Evolutionary conservation across 176 grass and related monocot genomes (phyloP), one percentile per base, ranked within the genome.

Genomic region (Oryza coarctata): DNA sequence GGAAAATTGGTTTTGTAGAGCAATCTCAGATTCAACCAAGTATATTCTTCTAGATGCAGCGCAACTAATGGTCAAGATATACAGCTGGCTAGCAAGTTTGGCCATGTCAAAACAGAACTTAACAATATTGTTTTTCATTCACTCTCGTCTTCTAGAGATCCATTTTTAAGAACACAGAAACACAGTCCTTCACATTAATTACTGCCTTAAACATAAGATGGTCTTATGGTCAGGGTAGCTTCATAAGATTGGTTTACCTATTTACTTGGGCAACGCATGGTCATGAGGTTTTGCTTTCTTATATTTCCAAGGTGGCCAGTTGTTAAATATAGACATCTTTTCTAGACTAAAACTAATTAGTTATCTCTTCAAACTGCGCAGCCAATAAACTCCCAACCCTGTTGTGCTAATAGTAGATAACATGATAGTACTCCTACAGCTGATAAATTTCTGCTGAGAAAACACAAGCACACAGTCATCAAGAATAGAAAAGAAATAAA

Each of bases 11-110:
- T n/a, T n/a, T n/a, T n/a, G n/a, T n/a, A n/a, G n/a, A n/a, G n/a
- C n/a, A n/a, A n/a, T n/a, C n/a, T 68, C 12, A 22, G 86, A 89
- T 67, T 58, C 38, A 45, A 26, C 35, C 15, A 44, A 84, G 8
- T 67, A 76, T 50, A 70, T 28, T 69, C 22, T 75, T 62, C 47
- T 27, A 44, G 4, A 79, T 65, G 41, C n/a, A n/a, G n/a, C n/a
- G 13, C 38, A 36, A 7, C 55, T 34, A 25, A 70, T 61, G 12
- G 26, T 68, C 49, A 76, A n/a, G 31, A 75, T 57, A 10, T 26
- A 68, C 6, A 14, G 38, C 15, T 33, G 64, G 17, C 27, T 70
- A 47, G 34, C 7, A n/a, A n/a, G n/a, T 77, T 44, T 43, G 22
- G 8, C 12, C 34, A 58, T 58, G 52, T 58, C 52, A 23, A 58